Conservation (phyloP, 176 grass and related monocot species). For the Lolium perenne region DNA sequence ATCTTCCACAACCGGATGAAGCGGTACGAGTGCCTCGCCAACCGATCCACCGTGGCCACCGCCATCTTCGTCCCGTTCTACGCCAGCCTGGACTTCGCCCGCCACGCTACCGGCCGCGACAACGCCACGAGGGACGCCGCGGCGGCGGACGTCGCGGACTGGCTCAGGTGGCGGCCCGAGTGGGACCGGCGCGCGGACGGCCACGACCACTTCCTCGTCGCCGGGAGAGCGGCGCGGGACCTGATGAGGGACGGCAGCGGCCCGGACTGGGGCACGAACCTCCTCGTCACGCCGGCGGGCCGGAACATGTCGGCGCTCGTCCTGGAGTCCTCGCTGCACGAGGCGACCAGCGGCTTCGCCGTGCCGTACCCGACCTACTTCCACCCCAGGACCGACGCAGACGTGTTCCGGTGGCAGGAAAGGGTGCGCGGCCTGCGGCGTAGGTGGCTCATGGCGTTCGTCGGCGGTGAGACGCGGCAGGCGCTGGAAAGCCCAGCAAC, state of each 20-base stretch:
- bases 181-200: slow-evolving; percentile 41
- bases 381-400: slow-evolving; percentile 64
- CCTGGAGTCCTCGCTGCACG: slow-evolving; percentile 54
- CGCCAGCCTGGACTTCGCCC: slow-evolving; percentile 62
- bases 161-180: slow-evolving; percentile 41
- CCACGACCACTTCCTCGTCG: slow-evolving; percentile 61
- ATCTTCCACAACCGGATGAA: slow-evolving; percentile 82
- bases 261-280: slow-evolving; percentile 58
- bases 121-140: slow-evolving; percentile 43
- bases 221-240: slow-evolving; percentile 65
- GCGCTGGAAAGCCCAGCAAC: neutral
- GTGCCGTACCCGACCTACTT: slow-evolving; percentile 80
- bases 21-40: slow-evolving; percentile 71
- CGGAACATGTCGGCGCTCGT: slow-evolving; percentile 65
- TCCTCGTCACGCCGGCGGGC: slow-evolving; percentile 45
- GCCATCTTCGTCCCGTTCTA: slow-evolving; percentile 77
- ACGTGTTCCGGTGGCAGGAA: slow-evolving; percentile 66
- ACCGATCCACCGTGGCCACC: slow-evolving; percentile 43
- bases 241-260: slow-evolving; percentile 33
- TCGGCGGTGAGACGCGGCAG: slow-evolving; percentile 17
- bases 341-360: neutral
- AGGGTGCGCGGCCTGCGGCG: slow-evolving; percentile 43
- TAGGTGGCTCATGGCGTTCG: slow-evolving; percentile 65
- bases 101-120: slow-evolving; percentile 56
- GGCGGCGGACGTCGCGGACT: slow-evolving; percentile 31